Evolutionary conservation across 345 rosid species (phyloP).

Genomic region (Geranium brycei): DNA sequence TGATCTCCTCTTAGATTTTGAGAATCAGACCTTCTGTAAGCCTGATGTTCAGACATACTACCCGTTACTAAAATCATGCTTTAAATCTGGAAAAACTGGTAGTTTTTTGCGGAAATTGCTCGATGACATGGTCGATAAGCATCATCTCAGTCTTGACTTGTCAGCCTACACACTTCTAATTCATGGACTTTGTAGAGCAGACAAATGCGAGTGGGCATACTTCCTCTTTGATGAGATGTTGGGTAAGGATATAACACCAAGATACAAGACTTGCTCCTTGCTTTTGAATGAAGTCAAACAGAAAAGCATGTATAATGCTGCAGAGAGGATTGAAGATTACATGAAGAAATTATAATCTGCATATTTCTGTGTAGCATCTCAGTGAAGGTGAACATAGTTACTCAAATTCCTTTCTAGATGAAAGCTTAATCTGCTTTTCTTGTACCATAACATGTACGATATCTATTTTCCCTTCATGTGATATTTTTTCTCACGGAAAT

Average conservation of each 20-base stretch:
- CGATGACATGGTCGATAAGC: slow-evolving; percentile 59
- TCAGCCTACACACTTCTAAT: slow-evolving; percentile 59
- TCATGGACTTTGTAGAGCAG: slow-evolving; percentile 64
- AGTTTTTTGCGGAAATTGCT: slow-evolving; percentile 35
- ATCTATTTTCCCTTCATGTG: neutral
- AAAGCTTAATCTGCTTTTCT: neutral
- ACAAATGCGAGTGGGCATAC: slow-evolving; percentile 58
- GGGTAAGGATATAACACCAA: slow-evolving; percentile 49
- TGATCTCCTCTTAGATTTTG: slow-evolving; percentile 42
- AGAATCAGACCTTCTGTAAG: slow-evolving; percentile 27
- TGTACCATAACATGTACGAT: neutral
- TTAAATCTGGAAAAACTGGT: slow-evolving; percentile 47
- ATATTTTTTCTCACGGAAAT: too few relatives aligned
- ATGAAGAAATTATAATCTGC: slow-evolving; percentile 36
- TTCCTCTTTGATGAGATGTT: slow-evolving; percentile 62
- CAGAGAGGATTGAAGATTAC: slow-evolving; percentile 39
- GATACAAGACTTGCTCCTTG: slow-evolving; percentile 46
- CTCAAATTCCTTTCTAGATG: neutral
- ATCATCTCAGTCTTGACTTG: slow-evolving; percentile 66
- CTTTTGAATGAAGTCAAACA: slow-evolving; percentile 50
- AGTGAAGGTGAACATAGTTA: neutral
- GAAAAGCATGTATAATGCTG: slow-evolving; percentile 39
- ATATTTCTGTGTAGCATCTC: neutral
- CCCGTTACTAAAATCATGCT: slow-evolving; percentile 55
- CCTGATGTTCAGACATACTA: slow-evolving; percentile 66